These are phyloP conservation scores for Phytophthora constricta DNA, from an alignment of 352 stramenopile genomes.

Conservation along the genomic window DNA sequence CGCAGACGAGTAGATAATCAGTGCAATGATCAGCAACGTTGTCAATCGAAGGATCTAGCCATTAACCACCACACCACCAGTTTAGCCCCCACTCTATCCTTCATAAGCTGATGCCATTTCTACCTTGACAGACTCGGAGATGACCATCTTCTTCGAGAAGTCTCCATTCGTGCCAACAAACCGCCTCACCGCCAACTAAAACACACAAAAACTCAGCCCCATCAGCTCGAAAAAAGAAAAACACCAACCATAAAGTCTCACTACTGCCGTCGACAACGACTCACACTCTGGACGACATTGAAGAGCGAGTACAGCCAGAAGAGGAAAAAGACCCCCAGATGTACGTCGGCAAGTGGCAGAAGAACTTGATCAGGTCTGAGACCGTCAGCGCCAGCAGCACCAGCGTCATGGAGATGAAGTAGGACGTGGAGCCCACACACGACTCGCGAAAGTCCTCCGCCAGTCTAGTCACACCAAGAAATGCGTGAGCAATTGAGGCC, in stretches of 20 bases:
- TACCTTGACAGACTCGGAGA: conserved; percentile 90
- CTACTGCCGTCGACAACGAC: conserved; percentile 28
- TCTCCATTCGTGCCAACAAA: conserved; percentile 85
- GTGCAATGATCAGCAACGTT: conserved; percentile 75
- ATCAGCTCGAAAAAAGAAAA: conserved; percentile 2
- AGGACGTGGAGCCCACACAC: conserved; percentile 81
- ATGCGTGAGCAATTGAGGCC: too few relatives aligned
- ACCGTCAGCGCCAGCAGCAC: conserved; percentile 68
- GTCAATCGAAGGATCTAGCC: conserved; percentile 81
- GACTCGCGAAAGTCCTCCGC: conserved; percentile 84
- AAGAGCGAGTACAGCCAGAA: conserved; percentile 91
- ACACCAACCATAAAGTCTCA: background rate
- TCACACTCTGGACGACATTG: conserved; percentile 86
- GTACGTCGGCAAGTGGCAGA: conserved; percentile 82
- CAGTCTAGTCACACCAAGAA: conserved; percentile 45
- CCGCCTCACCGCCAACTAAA: conserved; percentile 75
- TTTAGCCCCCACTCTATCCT: background rate
- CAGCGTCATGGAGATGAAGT: conserved; percentile 84
- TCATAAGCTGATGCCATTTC: background rate
- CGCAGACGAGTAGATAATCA: conserved; percentile 88
- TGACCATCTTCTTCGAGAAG: conserved; percentile 89
- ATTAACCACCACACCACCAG: background rate
- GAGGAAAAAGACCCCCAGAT: conserved; percentile 91
- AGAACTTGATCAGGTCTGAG: conserved; percentile 63
- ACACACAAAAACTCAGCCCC: conserved; percentile 8